phyloP scores from a whole-genome alignment of 1,284 basidiomycete species.

The Ganoderma resinaceum region DNA sequence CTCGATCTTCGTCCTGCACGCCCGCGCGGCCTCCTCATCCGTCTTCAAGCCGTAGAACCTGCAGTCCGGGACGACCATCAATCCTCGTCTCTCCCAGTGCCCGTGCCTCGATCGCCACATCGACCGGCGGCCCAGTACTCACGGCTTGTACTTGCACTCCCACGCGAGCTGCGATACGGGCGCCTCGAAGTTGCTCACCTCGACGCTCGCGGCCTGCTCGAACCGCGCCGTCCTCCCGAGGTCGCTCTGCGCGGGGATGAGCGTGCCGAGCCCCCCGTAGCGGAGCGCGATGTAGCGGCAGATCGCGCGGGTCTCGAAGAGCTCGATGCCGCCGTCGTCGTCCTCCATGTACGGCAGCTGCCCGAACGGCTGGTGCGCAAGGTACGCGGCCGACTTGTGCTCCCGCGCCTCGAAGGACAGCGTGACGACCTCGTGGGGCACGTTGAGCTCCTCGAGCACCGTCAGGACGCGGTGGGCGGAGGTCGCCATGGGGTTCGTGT shows the following conservation, averaged over 20 bases:
- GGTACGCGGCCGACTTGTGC: slow-evolving; percentile 53
- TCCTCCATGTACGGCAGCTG: slow-evolving; percentile 68
- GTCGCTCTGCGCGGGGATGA: slow-evolving; percentile 40
- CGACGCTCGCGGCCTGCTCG: slow-evolving; percentile 63
- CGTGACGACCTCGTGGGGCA: slow-evolving; percentile 54
- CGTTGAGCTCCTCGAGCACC: slow-evolving; percentile 56
- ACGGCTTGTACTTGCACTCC: neutral
- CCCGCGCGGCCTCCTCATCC: neutral
- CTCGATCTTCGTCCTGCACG: neutral
- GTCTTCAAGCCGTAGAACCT: neutral
- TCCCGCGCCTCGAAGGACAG: slow-evolving; percentile 52
- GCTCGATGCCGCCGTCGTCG: slow-evolving; percentile 53
- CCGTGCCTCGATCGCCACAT: neutral
- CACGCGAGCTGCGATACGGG: neutral
- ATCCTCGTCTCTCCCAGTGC: no score
- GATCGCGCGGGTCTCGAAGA: slow-evolving; percentile 63
- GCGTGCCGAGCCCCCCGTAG: slow-evolving; percentile 46
- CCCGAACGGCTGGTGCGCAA: slow-evolving; percentile 67
- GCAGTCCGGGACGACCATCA: neutral
- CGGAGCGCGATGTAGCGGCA: slow-evolving; percentile 54
- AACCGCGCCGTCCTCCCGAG: slow-evolving; percentile 50
- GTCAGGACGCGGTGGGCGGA: slow-evolving; percentile 9
- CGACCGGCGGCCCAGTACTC: neutral
- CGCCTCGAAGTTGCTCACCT: slow-evolving; percentile 56
- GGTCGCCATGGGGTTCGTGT: slow-evolving; percentile 34